Conservation (phyloP, 2,329 filamentous ascomycete species). For the Lasiodiplodia sp. region DNA sequence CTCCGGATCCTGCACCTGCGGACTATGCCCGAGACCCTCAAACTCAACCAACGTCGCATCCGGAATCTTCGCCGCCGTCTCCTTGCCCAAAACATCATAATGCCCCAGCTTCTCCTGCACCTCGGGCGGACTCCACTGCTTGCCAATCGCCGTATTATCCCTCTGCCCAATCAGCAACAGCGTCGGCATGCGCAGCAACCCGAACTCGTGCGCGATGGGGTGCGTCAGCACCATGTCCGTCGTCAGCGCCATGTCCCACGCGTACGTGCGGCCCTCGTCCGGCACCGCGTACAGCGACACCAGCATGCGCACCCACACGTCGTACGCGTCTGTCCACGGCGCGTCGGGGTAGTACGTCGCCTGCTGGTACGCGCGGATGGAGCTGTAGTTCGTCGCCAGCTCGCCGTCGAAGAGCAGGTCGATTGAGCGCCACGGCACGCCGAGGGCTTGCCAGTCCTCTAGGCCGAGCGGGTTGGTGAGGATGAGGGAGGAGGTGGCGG, state of each 20-base stretch:
- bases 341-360: conserved; percentile 39
- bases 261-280: conserved; percentile 51
- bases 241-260: conserved; percentile 58
- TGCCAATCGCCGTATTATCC: conserved; percentile 64
- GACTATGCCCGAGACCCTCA: conserved; percentile 59
- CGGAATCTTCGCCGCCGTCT: conserved; percentile 54
- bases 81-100: conserved; percentile 59
- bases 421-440: conserved; percentile 38
- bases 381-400: conserved; percentile 37
- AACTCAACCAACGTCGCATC: conserved; percentile 57
- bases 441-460: conserved; percentile 58
- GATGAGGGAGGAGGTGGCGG: conserved; percentile 53
- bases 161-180: conserved; percentile 60
- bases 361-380: conserved; percentile 41
- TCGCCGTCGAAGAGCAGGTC: conserved; percentile 36
- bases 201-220: conserved; percentile 60
- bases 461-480: conserved; percentile 61
- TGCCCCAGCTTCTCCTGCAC: conserved; percentile 52
- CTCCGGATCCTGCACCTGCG: conserved; percentile 60
- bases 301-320: conserved; percentile 64
- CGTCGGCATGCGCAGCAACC: conserved; percentile 54
- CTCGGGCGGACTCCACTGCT: conserved; percentile 53
- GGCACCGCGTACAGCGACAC: conserved; percentile 58
- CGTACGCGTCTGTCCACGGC: conserved; percentile 59
- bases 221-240: conserved; percentile 65